phyloP scores from a whole-genome alignment of 805 yeast genomes.

The Middelhovenomyces tepae region DNA sequence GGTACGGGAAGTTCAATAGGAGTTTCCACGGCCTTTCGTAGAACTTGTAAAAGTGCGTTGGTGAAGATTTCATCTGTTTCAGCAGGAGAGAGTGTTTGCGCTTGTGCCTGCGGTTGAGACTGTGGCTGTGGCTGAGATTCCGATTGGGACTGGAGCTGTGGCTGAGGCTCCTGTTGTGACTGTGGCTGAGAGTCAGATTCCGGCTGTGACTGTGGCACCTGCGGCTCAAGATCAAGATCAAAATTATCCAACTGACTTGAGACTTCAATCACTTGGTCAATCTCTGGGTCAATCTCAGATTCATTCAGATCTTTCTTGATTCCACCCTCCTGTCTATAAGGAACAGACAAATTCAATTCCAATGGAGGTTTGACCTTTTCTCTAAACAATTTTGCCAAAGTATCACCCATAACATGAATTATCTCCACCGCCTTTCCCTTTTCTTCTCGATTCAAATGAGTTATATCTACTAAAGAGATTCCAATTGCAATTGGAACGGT shows the following conservation, averaged over 20 bases:
- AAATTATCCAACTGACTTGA: too few species aligned
- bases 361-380: conserved; percentile 39
- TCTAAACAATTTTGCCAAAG: conserved; percentile 44
- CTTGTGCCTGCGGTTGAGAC: too few species aligned
- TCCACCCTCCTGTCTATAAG: conserved; percentile 7
- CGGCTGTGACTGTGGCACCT: conserved; percentile 5
- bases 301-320: conserved; percentile 3
- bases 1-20: conserved; percentile 54
- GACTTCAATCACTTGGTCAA: conserved; percentile 4
- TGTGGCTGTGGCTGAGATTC: too few species aligned
- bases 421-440: conserved; percentile 74
- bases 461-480: conserved; percentile 32
- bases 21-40: conserved; percentile 34
- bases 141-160: too few species aligned
- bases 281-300: conserved; percentile 2
- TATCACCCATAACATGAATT: conserved; percentile 62
- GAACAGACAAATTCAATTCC: conserved; percentile 21
- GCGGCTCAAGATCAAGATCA: too few species aligned
- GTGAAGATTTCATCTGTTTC: conserved; percentile 68
- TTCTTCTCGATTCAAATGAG: conserved; percentile 41
- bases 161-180: conserved; percentile 9
- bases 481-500: conserved; percentile 68
- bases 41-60: conserved; percentile 61
- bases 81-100: too few species aligned
- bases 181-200: conserved; percentile 6